Percentiles rank a stretch among this genome's conserved stretches.
These are phyloP conservation scores for Auxenochlorella pyrenoidosa DNA, from an alignment of 139 green algal species.

Conservation along the genomic window DNA sequence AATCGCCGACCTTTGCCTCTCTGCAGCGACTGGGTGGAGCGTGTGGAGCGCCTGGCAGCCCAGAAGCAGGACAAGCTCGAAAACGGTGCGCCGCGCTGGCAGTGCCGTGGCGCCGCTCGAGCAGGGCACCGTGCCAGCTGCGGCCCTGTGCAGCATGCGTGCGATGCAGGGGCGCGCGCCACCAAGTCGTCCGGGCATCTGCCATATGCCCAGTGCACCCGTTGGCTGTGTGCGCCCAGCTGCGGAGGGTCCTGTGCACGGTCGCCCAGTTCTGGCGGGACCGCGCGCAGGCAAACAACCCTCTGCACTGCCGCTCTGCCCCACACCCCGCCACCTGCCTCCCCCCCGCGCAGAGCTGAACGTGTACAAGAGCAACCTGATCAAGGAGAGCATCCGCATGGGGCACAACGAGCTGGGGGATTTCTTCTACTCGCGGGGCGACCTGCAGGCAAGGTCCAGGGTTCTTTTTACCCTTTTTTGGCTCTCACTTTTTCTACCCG, in stretches of 20 bases:
- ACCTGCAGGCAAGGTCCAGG: conserved; percentile 72
- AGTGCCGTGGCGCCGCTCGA: neutral
- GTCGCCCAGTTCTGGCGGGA: too few relatives aligned
- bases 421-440: conserved; percentile 82
- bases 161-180: too few relatives aligned
- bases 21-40: conserved; percentile 63
- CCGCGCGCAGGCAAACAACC: too few relatives aligned
- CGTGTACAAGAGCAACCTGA: conserved; percentile 83
- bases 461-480: too few relatives aligned
- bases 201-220: too few relatives aligned
- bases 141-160: too few relatives aligned
- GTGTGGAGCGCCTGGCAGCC: conserved; percentile 48
- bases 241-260: too few relatives aligned
- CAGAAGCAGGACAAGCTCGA: conserved; percentile 76
- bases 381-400: conserved; percentile 95
- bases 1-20: too few relatives aligned
- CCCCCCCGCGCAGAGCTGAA: conserved; percentile 64
- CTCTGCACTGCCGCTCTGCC: neutral
- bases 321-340: too few relatives aligned
- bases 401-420: conserved; percentile 90
- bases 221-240: too few relatives aligned
- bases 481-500: neutral
- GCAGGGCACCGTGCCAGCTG: too few relatives aligned
- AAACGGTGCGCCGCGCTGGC: neutral
- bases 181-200: too few relatives aligned